Conservation (phyloP, 352 stramenopile species). For the Phytophthora sp. region DNA sequence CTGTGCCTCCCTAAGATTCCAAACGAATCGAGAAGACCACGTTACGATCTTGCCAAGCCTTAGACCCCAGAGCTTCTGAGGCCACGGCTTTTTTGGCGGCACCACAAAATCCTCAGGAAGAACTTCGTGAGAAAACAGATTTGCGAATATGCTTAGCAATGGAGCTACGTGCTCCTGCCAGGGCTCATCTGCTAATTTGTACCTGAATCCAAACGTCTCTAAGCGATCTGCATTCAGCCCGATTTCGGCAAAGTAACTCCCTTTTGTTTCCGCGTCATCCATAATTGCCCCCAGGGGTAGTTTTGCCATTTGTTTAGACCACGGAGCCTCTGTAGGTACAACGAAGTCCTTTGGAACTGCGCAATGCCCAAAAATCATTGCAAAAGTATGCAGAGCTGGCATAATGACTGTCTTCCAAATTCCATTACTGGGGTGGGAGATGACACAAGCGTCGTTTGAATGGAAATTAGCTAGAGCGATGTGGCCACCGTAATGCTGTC, state of each 20-base stretch:
- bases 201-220: slow-evolving; percentile 36
- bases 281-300: slow-evolving; percentile 9
- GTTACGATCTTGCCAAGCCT: slow-evolving; percentile 32
- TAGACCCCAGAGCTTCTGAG: slow-evolving; percentile 22
- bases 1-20: slow-evolving; percentile 3
- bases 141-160: slow-evolving; percentile 21
- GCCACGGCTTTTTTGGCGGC: slow-evolving; percentile 19
- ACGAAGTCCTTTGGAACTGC: slow-evolving; percentile 18
- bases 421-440: slow-evolving; percentile 1
- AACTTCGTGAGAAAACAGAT: slow-evolving; percentile 25
- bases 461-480: slow-evolving; percentile 18
- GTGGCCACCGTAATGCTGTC: slow-evolving; percentile 30
- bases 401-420: slow-evolving; percentile 28
- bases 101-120: slow-evolving; percentile 36
- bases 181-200: slow-evolving; percentile 26
- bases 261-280: slow-evolving; percentile 16
- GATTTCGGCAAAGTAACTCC: slow-evolving; percentile 28
- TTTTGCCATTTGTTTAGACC: no score
- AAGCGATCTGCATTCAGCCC: slow-evolving; percentile 32
- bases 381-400: slow-evolving; percentile 28
- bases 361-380: slow-evolving; percentile 31
- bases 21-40: slow-evolving; percentile 33
- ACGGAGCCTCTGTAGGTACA: slow-evolving; percentile 23
- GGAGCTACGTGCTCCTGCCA: slow-evolving; percentile 23
- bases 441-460: slow-evolving; percentile 3